Base-by-base conservation (phyloP, 768 basidiomycete species). In the Lactarius trivialis region DNA sequence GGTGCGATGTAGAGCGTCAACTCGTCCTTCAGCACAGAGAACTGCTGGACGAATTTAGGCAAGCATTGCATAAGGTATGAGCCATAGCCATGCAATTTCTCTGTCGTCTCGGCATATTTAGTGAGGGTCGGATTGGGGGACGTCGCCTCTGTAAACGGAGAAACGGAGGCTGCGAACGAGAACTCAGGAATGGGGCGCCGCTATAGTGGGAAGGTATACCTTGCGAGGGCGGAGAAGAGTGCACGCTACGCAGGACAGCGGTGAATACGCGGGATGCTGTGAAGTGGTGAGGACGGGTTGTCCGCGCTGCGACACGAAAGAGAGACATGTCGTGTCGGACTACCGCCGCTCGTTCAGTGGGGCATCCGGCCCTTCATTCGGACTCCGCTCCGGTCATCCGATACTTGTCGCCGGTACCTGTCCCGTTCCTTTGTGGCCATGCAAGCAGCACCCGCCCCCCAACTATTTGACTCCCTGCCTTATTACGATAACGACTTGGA, bases 31-130 rank as follows among this genome's bases (percentile, higher is more conserved):
- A 93, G 84, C 51, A 98, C 91, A 12, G 93, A 93, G 80, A 96
- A 98, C 75, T 98, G 97, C 75, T 98, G 96, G 72, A 99, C 85
- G 78, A 86, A 97, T 78, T 97, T 98, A 57, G 96, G 96, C 26
- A 98, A 85, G 72, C 89, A 93, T 71, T 95, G 91, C 55, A 82
- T 86, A 69, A 98, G 81, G 77, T 97, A 98, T 60, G 94, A 90
- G 70, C 93, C 96, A 69, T 93, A 98, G 41, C 84, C 83, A 74
- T 98, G 96, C 39, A 98, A 79, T 24, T 84, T 79, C 71, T 89
- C 85, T 19, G 90, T 85, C 45, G 88, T 81, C 70, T 84, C 81
- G 6, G 85, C 84, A 71, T 88, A 86, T 70, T 82, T 81, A 57
- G 84, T 82, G 21, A 86, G 76, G 17, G 91, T 82, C 1, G 89